phyloP scores from a whole-genome alignment of 2,329 filamentous ascomycete genomes.

The Ceratocystis destructans region DNA sequence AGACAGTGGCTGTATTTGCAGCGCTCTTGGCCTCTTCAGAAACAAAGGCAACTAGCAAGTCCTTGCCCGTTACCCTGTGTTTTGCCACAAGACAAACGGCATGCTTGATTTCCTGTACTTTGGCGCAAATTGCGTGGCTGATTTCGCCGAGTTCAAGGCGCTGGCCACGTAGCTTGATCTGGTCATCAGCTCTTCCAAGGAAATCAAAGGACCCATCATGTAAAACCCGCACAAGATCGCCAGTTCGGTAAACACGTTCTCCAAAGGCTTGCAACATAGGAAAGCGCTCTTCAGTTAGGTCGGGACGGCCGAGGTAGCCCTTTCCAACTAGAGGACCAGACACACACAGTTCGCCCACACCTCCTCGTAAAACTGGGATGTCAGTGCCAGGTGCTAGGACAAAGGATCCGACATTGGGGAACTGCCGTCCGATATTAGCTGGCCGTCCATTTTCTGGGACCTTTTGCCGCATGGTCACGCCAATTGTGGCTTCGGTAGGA shows the following conservation, averaged over 20 bases:
- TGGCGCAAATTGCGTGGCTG: constrained; percentile 61
- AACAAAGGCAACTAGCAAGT: constrained; percentile 70
- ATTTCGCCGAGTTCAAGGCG: constrained; percentile 84
- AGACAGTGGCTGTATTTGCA: background rate
- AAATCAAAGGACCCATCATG: constrained; percentile 77
- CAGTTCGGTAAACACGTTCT: constrained; percentile 69
- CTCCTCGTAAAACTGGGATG: constrained; percentile 60
- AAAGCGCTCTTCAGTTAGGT: constrained; percentile 67
- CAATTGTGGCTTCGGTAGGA: constrained; percentile 85
- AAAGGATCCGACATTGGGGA: constrained; percentile 74
- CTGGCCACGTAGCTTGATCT: constrained; percentile 83
- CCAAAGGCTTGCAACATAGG: constrained; percentile 44
- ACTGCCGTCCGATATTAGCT: constrained; percentile 77
- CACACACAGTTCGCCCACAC: constrained; percentile 75
- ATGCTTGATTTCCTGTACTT: constrained; percentile 46
- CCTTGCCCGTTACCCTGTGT: constrained; percentile 58
- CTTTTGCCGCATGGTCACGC: constrained; percentile 76
- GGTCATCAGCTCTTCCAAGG: constrained; percentile 74
- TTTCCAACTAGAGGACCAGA: constrained; percentile 78
- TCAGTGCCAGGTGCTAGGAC: constrained; percentile 59
- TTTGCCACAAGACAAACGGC: constrained; percentile 62
- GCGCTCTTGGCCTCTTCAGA: constrained; percentile 16
- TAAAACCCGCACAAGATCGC: constrained; percentile 71
- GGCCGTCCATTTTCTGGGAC: constrained; percentile 66
- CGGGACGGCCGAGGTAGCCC: constrained; percentile 68